Conservation (phyloP, 1,139 yeast species). For the Candida smagusa region DNA sequence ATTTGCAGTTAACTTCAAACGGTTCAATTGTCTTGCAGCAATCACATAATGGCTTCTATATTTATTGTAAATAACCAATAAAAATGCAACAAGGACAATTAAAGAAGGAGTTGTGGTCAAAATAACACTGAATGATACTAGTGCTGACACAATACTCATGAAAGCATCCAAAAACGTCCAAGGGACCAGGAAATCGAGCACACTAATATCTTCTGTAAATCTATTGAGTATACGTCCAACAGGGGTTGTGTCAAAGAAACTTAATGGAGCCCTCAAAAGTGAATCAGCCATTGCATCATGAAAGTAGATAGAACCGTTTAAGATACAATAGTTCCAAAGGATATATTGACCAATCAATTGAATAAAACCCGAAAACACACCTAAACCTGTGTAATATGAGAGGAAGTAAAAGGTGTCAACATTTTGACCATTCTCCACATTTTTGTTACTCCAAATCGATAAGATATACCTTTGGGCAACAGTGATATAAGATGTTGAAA, state of each 20-base stretch:
- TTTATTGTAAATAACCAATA: constrained; percentile 26
- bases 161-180: constrained; percentile 26
- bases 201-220: constrained; percentile 36
- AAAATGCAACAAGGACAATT: constrained; percentile 22
- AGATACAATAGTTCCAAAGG: constrained; percentile 30
- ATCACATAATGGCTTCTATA: constrained; percentile 30
- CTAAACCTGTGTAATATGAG: constrained; percentile 24
- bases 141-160: constrained; percentile 14
- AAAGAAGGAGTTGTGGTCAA: constrained; percentile 32
- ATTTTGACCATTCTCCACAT: constrained; percentile 23
- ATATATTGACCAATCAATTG: constrained; percentile 27
- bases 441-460: constrained; percentile 38
- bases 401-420: constrained; percentile 23
- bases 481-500: constrained; percentile 19
- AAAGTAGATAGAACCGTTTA: constrained; percentile 31
- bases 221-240: constrained; percentile 39
- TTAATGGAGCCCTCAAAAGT: constrained; percentile 42
- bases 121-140: constrained; percentile 20
- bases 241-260: constrained; percentile 44
- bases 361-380: constrained; percentile 25
- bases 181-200: constrained; percentile 30
- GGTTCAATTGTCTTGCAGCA: constrained; percentile 36
- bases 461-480: constrained; percentile 32
- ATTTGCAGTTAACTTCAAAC: constrained; percentile 30
- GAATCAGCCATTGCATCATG: constrained; percentile 38